Evolutionary conservation across 192 early-diverging fungal species (phyloP), one percentile per base, ranked within the genome.

Genomic region (Coemansia sp.): DNA sequence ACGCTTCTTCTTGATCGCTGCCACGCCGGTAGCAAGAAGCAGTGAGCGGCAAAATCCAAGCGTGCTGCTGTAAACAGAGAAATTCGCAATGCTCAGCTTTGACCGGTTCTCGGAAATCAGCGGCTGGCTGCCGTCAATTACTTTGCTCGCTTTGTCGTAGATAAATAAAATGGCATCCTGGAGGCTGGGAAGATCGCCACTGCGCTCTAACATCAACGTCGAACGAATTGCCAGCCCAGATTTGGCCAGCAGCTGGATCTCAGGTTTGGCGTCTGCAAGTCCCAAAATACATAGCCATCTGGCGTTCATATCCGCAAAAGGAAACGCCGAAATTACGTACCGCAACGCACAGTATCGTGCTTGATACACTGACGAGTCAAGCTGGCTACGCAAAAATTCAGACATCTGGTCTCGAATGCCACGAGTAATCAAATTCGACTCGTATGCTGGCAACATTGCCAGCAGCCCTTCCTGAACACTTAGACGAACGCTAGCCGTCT

Each of bases 381-480:
- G 67, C 56, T 87, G 87, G 11, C 29, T 61, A n/a, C 85, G 73
- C n/a, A 91, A 58, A 11, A 88, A 75, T 1, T 52, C 63, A 32
- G 84, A 63, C n/a, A 91, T 61, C 0, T 63, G 65, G 1, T 63
- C 14, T 41, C 66, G 41, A 3, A 70, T 51, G 11, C 66, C 47
- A 0, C 17, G 52, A 5, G 65, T 29, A 17, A 67, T 68, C 17
- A 65, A 50, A 19, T 60, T 32, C 1, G 72, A 47, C 49, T 83
- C 66, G 72, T 87, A 90, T 2, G 87, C 87, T 0, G 87, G 83
- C 38, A 89, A 79, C 88, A 95, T 90, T 7, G 86, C 87, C 8
- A 88, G 84, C 5, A 97, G 73, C 1, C 90, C 86, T 22, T 93
- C 91, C 66, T 95, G 93, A n/a, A 95, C 85, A 55, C 87, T 92